Percentiles rank a stretch among this genome's conserved stretches.
Evolutionary conservation across 805 yeast genomes (phyloP).

Genomic region (Hanseniaspora thailandica): DNA sequence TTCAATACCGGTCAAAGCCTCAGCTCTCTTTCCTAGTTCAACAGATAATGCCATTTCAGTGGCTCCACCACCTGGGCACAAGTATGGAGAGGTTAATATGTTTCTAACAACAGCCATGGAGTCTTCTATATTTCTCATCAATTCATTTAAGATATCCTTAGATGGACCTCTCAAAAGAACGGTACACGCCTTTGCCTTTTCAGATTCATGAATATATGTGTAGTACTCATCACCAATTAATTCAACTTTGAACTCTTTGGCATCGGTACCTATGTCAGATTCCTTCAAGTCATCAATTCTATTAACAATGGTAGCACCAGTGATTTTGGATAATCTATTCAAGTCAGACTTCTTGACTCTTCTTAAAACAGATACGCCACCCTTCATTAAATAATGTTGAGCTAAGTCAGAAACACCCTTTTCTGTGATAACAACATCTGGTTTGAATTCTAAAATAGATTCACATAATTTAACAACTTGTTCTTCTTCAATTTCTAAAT

Average conservation of each 20-base stretch:
- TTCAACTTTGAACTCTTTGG: conserved; percentile 88
- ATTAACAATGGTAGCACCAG: conserved; percentile 95
- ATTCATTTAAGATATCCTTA: conserved; percentile 89
- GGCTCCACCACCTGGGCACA: conserved; percentile 99
- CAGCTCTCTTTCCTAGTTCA: conserved; percentile 76
- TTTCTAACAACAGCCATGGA: conserved; percentile 97
- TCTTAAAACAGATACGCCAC: conserved; percentile 84
- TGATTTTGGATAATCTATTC: conserved; percentile 91
- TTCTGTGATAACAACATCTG: conserved; percentile 91
- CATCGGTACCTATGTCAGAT: conserved; percentile 73
- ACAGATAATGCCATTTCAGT: conserved; percentile 98
- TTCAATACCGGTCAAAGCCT: conserved; percentile 81
- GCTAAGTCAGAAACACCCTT: conserved; percentile 97
- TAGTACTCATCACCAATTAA: conserved; percentile 95
- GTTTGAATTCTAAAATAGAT: conserved; percentile 69
- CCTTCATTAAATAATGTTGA: conserved; percentile 87
- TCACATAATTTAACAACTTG: conserved; percentile 84
- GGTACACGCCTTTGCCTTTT: conserved; percentile 86
- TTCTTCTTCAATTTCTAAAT: conserved; percentile 93
- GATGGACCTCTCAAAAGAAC: conserved; percentile 89
- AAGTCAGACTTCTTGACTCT: conserved; percentile 92
- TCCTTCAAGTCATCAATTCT: conserved; percentile 90
- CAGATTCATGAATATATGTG: conserved; percentile 69
- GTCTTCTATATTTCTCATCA: conserved; percentile 93
- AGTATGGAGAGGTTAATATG: conserved; percentile 84